These are phyloP conservation scores for Pythium apleroticum DNA, from an alignment of 352 stramenopile genomes.

Conservation along the genomic window DNA sequence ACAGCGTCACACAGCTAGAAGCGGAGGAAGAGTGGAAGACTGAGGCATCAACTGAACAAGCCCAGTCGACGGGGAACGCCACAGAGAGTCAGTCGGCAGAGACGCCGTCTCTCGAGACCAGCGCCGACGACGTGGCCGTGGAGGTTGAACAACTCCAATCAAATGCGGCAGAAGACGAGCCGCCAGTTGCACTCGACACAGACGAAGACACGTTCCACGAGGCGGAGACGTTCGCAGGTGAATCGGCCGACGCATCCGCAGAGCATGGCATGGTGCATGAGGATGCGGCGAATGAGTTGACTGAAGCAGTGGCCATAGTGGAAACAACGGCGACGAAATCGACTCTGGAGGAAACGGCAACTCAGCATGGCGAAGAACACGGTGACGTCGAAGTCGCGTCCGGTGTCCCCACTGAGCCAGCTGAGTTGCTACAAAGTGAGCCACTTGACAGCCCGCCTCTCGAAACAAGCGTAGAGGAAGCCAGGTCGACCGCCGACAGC, in stretches of 20 bases:
- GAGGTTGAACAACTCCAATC: not conserved
- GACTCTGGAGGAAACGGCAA: not conserved
- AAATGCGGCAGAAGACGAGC: not conserved
- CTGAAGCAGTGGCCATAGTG: not conserved
- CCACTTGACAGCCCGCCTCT: not conserved
- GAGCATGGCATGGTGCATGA: not conserved
- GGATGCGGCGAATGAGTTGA: not conserved
- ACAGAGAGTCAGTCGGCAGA: not conserved
- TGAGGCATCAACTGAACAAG: not conserved
- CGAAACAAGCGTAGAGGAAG: too few relatives aligned
- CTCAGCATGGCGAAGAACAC: not conserved
- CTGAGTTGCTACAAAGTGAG: too few relatives aligned
- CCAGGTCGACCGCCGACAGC: too few relatives aligned
- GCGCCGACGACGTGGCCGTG: not conserved
- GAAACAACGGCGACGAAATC: not conserved
- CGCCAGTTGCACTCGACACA: not conserved
- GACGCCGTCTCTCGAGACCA: not conserved
- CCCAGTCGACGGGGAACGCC: not conserved
- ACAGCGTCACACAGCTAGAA: conserved; percentile 16
- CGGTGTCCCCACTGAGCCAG: too few relatives aligned
- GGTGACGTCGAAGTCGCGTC: too few relatives aligned
- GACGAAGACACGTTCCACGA: not conserved
- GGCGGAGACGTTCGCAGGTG: not conserved
- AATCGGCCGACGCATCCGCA: not conserved
- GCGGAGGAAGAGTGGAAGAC: not conserved